Evolutionary conservation across 768 basidiomycete genomes (phyloP), one percentile per base, ranked within the genome.

Genomic region (Cystobasidium onofrii): DNA sequence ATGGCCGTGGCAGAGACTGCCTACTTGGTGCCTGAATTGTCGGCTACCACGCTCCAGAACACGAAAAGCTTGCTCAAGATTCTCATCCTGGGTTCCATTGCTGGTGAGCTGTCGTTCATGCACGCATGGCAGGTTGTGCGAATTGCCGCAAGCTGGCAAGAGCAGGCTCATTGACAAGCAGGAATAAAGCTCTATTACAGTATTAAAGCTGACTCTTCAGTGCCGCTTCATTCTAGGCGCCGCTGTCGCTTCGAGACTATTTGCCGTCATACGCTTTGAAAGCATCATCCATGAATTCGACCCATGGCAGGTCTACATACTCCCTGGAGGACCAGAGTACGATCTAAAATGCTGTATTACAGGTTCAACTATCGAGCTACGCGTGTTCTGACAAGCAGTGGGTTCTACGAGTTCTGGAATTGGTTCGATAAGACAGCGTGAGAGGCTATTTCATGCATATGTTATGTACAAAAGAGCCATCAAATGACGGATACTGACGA

Each of bases 331-430:
- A 31, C 60, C 69, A 64, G 76, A 76, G 43, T 73, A 76, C 62
- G 74, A n/a, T 9, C 41, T 64, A 15, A 43, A 29, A 46, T 64
- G 33, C 6, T 93, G 80, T 94, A 96, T 80, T 92, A 94, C 76
- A 98, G 96, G 96, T 98, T 99, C 83, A 98, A 99, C 83, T 98
- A 90, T 83, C 93, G 96, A 33, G 96, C 95, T 54, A 96, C 95
- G 1, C 87, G 85, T 79, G 89, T 99, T 17, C 84, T 99, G 55
- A 90, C 93, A 31, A 86, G 90, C 13, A 85, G 97, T 78, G 96
- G 96, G 20, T 98, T 99, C 84, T 94, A 97, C 84, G 95, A 90
- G 88, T 98, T 99, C 83, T 99, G 96, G 96, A 99, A 99, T 80
- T 99, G 96, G 96, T 99, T 99, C 80, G 96, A 99, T 82, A 94